These are phyloP conservation scores for Pseudodiploospora longispora DNA, from an alignment of 2,329 filamentous ascomycete genomes.

Conservation along the genomic window DNA sequence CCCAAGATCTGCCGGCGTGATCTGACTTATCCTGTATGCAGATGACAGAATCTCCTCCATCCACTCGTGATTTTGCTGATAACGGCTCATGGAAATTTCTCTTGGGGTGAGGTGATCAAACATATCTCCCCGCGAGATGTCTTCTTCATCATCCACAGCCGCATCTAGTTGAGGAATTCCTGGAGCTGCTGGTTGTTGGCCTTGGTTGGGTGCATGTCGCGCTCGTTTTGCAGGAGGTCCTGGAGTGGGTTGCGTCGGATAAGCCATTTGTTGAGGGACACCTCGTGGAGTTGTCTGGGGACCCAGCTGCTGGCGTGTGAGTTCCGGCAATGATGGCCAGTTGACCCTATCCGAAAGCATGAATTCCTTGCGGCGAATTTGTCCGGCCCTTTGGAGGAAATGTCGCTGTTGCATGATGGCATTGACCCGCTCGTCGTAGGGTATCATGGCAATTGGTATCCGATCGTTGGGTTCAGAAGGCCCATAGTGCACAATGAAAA, in stretches of 20 bases:
- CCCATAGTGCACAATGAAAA: slow-evolving; percentile 90
- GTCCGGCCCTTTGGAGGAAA: slow-evolving; percentile 66
- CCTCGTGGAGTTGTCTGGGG: slow-evolving; percentile 36
- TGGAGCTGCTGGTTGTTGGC: slow-evolving; percentile 21
- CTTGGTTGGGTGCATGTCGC: slow-evolving; percentile 36
- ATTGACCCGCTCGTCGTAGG: slow-evolving; percentile 53
- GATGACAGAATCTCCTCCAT: slow-evolving; percentile 96
- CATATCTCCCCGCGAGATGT: slow-evolving; percentile 76
- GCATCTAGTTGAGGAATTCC: slow-evolving; percentile 32
- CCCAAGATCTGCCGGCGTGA: slow-evolving; percentile 79
- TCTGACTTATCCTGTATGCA: slow-evolving; percentile 76
- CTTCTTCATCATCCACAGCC: slow-evolving; percentile 77
- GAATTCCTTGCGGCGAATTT: slow-evolving; percentile 84
- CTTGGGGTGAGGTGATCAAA: slow-evolving; percentile 85
- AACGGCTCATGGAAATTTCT: slow-evolving; percentile 79
- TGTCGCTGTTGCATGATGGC: slow-evolving; percentile 51
- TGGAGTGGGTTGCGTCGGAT: slow-evolving; percentile 43
- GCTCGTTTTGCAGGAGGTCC: slow-evolving; percentile 49
- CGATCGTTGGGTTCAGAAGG: slow-evolving; percentile 66
- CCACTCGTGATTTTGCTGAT: slow-evolving; percentile 95
- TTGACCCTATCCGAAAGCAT: slow-evolving; percentile 84
- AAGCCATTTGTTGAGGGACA: slow-evolving; percentile 54
- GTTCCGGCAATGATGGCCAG: slow-evolving; percentile 73
- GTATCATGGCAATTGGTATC: slow-evolving; percentile 60
- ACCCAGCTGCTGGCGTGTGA: slow-evolving; percentile 42